A percentile compares a stretch with the other conserved stretches of the same genome.
phyloP scores from a whole-genome alignment of 345 rosid genomes.

The Abelmoschus esculentus region DNA sequence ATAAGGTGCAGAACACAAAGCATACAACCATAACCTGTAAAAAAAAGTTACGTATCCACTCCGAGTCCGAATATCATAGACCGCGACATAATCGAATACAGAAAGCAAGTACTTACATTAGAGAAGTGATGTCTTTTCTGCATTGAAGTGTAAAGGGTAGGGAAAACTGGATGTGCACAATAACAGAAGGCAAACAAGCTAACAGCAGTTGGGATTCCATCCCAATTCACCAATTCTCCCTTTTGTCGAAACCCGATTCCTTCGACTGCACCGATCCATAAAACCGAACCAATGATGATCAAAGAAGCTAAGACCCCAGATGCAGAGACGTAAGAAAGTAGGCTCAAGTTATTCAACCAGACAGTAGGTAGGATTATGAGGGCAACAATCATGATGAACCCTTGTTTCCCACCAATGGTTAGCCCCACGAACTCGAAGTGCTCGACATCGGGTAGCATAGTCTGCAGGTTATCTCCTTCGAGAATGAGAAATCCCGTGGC shows the following conservation, averaged over 20 bases:
- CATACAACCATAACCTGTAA: conserved; percentile 47
- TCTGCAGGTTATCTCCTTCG: conserved; percentile 81
- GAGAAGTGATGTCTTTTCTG: conserved; percentile 69
- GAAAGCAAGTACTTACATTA: conserved; percentile 38
- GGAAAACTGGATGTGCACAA: conserved; percentile 88
- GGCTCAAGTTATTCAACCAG: conserved; percentile 45
- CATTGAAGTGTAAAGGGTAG: conserved; percentile 79
- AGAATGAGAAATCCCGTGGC: conserved; percentile 77
- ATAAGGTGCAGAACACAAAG: conserved; percentile 38
- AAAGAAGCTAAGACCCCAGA: conserved; percentile 82
- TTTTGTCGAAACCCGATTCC: conserved; percentile 41
- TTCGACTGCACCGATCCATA: conserved; percentile 36
- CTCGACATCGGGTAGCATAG: conserved; percentile 40
- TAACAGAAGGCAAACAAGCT: conserved; percentile 84
- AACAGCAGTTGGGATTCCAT: conserved; percentile 63
- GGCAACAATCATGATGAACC: conserved; percentile 51
- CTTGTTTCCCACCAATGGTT: conserved; percentile 3
- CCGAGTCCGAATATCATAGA: neutral
- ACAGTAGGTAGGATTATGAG: conserved; percentile 67
- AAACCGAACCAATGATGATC: conserved; percentile 56
- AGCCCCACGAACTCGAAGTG: conserved; percentile 37
- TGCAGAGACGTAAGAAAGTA: conserved; percentile 57
- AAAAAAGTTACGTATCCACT: neutral
- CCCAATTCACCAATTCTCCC: conserved; percentile 37
- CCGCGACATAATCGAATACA: no score